These are phyloP conservation scores for Uronychia setigera DNA, from an alignment of 73 alveolate species.

Conservation along the genomic window DNA sequence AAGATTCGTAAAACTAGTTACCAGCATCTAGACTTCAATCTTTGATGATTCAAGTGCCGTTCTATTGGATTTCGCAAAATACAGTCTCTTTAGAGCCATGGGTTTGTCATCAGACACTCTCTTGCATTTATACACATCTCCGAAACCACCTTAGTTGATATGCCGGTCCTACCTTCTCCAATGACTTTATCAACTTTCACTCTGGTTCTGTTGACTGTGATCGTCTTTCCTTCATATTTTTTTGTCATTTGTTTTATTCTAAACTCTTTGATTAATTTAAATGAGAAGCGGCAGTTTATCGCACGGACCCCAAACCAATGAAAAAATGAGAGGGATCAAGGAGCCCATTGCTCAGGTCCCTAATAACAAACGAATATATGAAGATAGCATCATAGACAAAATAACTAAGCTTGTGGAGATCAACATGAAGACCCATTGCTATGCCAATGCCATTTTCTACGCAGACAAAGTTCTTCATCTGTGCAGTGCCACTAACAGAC, in stretches of 20 bases:
- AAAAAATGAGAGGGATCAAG: background rate
- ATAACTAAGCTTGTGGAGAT: slow-evolving; percentile 41
- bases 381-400: background rate
- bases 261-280: background rate
- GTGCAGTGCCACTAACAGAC: background rate
- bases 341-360: slow-evolving; percentile 19
- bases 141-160: slow-evolving; percentile 30
- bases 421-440: slow-evolving; percentile 48
- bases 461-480: slow-evolving; percentile 65
- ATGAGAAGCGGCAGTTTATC: background rate
- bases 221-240: background rate
- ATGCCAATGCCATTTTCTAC: slow-evolving; percentile 63
- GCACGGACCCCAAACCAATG: background rate
- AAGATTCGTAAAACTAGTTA: background rate
- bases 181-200: slow-evolving; percentile 19
- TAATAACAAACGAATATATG: background rate
- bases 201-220: slow-evolving; percentile 2
- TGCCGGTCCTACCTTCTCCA: slow-evolving; percentile 38
- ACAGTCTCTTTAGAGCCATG: slow-evolving; percentile 30
- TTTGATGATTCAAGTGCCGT: slow-evolving; percentile 3
- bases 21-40: slow-evolving; percentile 24
- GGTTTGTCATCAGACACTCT: background rate
- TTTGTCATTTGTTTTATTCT: slow-evolving; percentile 3
- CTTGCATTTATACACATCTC: slow-evolving; percentile 23
- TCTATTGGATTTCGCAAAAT: background rate